These are phyloP conservation scores for Cocos nucifera DNA, from an alignment of 176 grass and related monocot species.

Conservation along the genomic window DNA sequence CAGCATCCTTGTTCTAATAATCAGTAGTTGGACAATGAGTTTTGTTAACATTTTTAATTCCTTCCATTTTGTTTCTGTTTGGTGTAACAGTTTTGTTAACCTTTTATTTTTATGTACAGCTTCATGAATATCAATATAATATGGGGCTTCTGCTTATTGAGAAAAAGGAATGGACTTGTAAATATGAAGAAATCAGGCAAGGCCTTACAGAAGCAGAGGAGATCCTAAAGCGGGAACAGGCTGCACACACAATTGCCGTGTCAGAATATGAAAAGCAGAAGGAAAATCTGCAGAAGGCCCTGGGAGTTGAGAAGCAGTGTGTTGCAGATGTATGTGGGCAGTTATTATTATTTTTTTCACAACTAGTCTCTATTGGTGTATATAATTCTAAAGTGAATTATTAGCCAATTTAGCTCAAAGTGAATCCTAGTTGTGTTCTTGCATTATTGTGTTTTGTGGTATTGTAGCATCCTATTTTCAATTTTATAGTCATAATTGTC, in stretches of 20 bases:
- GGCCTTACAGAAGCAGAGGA: constrained; percentile 54
- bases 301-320: constrained; percentile 88
- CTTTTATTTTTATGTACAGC: constrained; percentile 27
- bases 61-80: not conserved
- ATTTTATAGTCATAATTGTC: no score
- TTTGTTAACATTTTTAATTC: no score
- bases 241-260: constrained; percentile 55
- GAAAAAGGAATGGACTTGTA: constrained; percentile 77
- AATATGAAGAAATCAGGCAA: constrained; percentile 55
- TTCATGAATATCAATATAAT: constrained; percentile 90
- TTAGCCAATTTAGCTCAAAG: no score
- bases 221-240: constrained; percentile 71
- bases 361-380: no score
- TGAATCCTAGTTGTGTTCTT: no score
- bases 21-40: no score
- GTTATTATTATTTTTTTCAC: constrained; percentile 11
- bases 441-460: not conserved
- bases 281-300: constrained; percentile 46
- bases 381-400: no score
- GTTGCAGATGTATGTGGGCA: constrained; percentile 53
- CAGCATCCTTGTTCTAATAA: no score
- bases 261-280: constrained; percentile 75
- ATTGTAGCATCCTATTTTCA: not conserved
- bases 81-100: not conserved
- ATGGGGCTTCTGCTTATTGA: constrained; percentile 93